phyloP scores from a whole-genome alignment of 1,139 yeast genomes.

The Nakaseomyces glabratus region DNA sequence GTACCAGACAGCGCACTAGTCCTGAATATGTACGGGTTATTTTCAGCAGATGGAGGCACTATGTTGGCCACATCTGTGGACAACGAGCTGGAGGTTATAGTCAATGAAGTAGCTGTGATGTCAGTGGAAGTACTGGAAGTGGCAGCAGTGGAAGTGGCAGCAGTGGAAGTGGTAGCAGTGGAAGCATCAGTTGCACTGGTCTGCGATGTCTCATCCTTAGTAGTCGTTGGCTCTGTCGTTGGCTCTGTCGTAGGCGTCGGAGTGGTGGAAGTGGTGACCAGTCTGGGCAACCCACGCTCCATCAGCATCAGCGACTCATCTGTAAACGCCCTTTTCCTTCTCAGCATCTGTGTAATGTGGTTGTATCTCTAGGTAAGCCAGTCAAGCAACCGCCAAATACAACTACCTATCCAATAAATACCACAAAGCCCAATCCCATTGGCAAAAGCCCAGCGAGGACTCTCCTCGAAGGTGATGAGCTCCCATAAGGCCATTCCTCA shows the following conservation, averaged over 20 bases:
- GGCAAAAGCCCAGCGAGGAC: too few species aligned
- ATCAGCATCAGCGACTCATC: constrained; percentile 1
- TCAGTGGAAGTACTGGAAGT: constrained; percentile 33
- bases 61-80: constrained; percentile 37
- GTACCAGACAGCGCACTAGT: constrained; percentile 55
- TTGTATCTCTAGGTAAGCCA: background rate
- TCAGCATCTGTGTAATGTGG: background rate
- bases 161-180: constrained; percentile 13
- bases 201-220: background rate
- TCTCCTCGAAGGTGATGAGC: too few species aligned
- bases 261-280: background rate
- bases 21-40: constrained; percentile 52
- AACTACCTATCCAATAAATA: too few species aligned
- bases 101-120: background rate
- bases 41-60: constrained; percentile 50
- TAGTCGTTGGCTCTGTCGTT: background rate
- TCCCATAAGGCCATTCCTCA: too few species aligned
- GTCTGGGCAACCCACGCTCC: constrained; percentile 5
- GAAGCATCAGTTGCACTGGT: background rate
- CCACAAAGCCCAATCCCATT: too few species aligned
- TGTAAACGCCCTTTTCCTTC: constrained; percentile 3
- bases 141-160: constrained; percentile 16
- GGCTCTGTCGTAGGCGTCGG: background rate
- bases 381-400: too few species aligned
- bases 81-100: background rate